Evolutionary conservation across 2,329 filamentous ascomycete genomes (phyloP).

Genomic region (Aspergillus latus): DNA sequence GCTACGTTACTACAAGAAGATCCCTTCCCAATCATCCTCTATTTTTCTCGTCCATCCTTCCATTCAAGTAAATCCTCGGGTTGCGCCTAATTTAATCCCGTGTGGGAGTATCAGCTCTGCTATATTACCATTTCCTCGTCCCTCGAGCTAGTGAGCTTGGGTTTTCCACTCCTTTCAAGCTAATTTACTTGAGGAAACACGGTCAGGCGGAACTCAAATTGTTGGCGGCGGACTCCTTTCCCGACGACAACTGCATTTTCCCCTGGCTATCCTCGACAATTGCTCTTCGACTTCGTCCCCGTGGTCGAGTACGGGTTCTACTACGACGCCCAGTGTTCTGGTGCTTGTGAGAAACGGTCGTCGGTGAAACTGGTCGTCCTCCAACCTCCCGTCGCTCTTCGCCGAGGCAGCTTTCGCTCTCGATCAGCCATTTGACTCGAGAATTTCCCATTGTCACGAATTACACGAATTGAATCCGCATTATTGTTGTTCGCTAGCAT

Average conservation of each 20-base stretch:
- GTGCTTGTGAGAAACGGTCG: neutral
- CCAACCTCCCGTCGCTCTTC: neutral
- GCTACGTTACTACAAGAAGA: constrained; percentile 2
- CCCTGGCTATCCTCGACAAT: neutral
- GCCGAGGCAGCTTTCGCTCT: constrained; percentile 5
- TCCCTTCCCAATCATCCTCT: constrained; percentile 9
- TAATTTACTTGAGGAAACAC: constrained; percentile 9
- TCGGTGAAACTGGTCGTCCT: neutral
- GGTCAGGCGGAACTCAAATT: constrained; percentile 4
- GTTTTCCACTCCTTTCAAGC: constrained; percentile 7
- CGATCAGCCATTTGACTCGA: neutral
- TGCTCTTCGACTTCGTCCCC: neutral
- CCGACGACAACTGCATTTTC: neutral
- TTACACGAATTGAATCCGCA: constrained; percentile 7
- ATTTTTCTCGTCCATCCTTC: neutral
- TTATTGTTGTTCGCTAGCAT: constrained; percentile 4
- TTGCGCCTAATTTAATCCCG: constrained; percentile 8
- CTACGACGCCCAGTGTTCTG: neutral
- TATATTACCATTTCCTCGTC: constrained; percentile 12
- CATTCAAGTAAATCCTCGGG: constrained; percentile 7
- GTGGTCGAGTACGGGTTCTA: neutral
- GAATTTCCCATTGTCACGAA: constrained; percentile 7
- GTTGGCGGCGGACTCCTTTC: constrained; percentile 9
- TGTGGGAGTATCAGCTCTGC: neutral
- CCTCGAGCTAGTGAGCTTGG: constrained; percentile 8